A percentile compares a stretch with the other conserved stretches of the same genome.
phyloP scores from a whole-genome alignment of 2,329 filamentous ascomycete genomes.

The Microdochium bolleyi region DNA sequence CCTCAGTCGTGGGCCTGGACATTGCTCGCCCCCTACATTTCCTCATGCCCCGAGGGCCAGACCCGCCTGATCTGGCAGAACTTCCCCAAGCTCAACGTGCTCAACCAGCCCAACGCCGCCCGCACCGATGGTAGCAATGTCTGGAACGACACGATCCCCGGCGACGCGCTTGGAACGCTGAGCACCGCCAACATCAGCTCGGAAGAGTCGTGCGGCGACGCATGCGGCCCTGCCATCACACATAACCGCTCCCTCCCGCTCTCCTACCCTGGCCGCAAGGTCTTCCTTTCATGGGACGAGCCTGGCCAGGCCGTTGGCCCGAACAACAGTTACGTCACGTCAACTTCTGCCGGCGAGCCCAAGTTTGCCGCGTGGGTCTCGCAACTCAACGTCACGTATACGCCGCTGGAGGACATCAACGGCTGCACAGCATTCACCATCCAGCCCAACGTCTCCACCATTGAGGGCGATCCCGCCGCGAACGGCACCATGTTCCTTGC shows the following conservation, averaged over 20 bases:
- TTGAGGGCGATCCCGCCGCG: conserved; percentile 56
- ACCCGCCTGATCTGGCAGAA: conserved; percentile 80
- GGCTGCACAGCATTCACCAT: conserved; percentile 55
- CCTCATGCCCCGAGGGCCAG: conserved; percentile 62
- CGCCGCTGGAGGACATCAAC: conserved; percentile 46
- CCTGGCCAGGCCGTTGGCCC: conserved; percentile 65
- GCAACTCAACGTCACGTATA: conserved; percentile 70
- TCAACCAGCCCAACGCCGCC: conserved; percentile 71
- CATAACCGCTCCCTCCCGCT: conserved; percentile 65
- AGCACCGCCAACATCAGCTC: conserved; percentile 33
- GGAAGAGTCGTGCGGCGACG: conserved; percentile 48
- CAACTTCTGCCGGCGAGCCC: conserved; percentile 48
- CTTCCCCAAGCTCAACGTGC: conserved; percentile 62
- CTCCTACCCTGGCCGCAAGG: conserved; percentile 64
- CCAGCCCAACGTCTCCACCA: conserved; percentile 65
- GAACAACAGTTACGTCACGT: conserved; percentile 74
- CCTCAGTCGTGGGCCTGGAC: conserved; percentile 85
- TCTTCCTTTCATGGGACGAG: conserved; percentile 65
- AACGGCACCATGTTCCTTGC: conserved; percentile 78
- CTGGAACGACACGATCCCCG: conserved; percentile 52
- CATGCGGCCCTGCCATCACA: conserved; percentile 57
- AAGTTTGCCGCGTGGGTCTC: conserved; percentile 67
- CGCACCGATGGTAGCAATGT: conserved; percentile 55
- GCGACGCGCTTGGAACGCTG: conserved; percentile 48
- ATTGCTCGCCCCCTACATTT: conserved; percentile 72